phyloP scores from a whole-genome alignment of 805 yeast species.

The Ogataea parapolymorpha region DNA sequence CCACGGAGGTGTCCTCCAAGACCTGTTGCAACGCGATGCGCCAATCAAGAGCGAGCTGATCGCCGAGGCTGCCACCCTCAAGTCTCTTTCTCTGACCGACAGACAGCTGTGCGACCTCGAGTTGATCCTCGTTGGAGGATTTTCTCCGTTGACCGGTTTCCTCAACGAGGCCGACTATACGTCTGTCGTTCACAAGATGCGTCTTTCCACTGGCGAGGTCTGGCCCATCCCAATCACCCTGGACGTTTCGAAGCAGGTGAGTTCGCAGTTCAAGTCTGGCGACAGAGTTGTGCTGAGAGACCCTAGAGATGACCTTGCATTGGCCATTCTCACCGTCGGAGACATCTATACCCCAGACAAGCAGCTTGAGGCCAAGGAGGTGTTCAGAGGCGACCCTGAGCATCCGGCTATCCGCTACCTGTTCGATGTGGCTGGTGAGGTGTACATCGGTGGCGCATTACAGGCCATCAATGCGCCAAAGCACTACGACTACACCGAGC shows the following conservation, averaged over 20 bases:
- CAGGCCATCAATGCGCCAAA: conserved; percentile 81
- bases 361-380: conserved; percentile 72
- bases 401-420: conserved; percentile 88
- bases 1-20: conserved; percentile 90
- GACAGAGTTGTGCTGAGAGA: conserved; percentile 73
- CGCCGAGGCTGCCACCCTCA: conserved; percentile 52
- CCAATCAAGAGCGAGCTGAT: conserved; percentile 52
- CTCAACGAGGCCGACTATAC: conserved; percentile 64
- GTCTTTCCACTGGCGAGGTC: conserved; percentile 71
- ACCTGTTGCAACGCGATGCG: conserved; percentile 78
- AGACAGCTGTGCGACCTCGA: conserved; percentile 94
- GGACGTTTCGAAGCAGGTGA: conserved; percentile 56
- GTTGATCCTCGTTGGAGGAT: conserved; percentile 89
- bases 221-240: conserved; percentile 94
- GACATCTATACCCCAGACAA: conserved; percentile 84
- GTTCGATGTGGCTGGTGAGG: conserved; percentile 70
- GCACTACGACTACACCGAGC: conserved; percentile 86
- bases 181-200: conserved; percentile 62
- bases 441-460: conserved; percentile 82
- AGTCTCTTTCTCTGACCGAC: conserved; percentile 59
- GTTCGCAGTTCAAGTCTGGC: conserved; percentile 49
- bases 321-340: conserved; percentile 77
- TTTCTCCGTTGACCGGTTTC: conserved; percentile 77
- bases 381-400: conserved; percentile 94
- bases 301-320: conserved; percentile 71